Base-by-base conservation (phyloP, 371 early-diverging fungal genomes). In the Saksenaea vasiformis region DNA sequence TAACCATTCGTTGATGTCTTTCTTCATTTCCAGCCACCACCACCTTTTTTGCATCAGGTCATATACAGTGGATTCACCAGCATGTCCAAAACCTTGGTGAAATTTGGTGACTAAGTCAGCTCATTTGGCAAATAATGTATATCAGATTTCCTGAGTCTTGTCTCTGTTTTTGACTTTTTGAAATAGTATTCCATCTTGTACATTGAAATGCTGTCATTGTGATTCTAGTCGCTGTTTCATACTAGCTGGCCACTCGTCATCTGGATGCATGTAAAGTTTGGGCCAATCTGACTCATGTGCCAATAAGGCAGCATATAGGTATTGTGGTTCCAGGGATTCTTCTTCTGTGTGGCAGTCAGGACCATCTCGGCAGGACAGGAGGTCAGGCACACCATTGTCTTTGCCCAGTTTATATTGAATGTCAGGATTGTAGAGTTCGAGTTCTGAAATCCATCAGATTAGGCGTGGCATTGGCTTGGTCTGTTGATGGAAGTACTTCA, bases 351-450 rank as follows among this genome's bases (percentile, higher is more conserved):
- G 14, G 38, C 64, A 54, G 8, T 54, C 24, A 1, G 64, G 59
- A 58, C 54, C 53, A 55, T 63, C 70, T 3, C 57, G 53, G 1
- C 57, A 47, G 19, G 62, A 64, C 1, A 69, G 41, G 1, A 57
- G 13, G 60, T 71, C 65, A 17, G 73, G 62, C 1, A 70, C 37
- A 53, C 54, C 54, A 31, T 80, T 73, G 2, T 31, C 31, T 7
- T 31, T 31, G 2, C 31, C 31, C 4, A 7, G 31, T 7, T 31
- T 31, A 7, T 31, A 31, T 31, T 31, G 31, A 7, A 31, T 31
- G 2, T 44, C 56, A 11, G 74, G 74, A 19, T 69, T 62, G 47
- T 70, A 77, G 15, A 69, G 27, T 35, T 74, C 70, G 0, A 81
- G 34, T 28, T 73, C 60, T 4, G 66, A 59, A 22, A 75, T 67